Base-by-base conservation (phyloP, 345 rosid genomes). In the Ceriops zippeliana region DNA sequence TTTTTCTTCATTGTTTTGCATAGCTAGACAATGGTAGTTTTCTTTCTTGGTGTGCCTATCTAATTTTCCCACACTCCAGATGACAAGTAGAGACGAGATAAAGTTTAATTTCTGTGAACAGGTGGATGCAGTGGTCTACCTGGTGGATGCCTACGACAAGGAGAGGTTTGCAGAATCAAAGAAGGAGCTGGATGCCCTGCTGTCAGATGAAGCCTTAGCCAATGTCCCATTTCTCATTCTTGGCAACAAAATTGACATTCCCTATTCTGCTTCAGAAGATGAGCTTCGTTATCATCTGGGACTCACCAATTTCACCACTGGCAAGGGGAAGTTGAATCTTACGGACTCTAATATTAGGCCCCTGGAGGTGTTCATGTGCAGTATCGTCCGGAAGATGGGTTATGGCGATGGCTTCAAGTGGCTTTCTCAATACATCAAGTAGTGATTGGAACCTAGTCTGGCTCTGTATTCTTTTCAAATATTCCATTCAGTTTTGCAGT, bases 391-490 rank as follows among this genome's bases (percentile, higher is more conserved):
- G 51, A 86, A 82, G 79, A 86, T 86, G 87, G 90, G 87, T 26
- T 86, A 86, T 30, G 87, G 90, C 0, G 87, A 86, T n/a, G 87
- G 90, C 67, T 86, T 86, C 84, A 80, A 80, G 79, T 82, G 90
- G 87, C 73, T 83, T 57, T 86, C 87, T 28, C 90, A 86, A 27
- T 82, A 86, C 67, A 83, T 86, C 83, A 86, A 86, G 63, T 86
- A 86, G 84, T 70, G 70, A 16, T n/a, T 20, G 20, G 47, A 31
- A 54, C 4, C 20, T 28, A 30, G 27, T 31, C 5, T 56, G 66
- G 63, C 73, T 21, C 53, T 63, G 73, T 64, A 35, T 69, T 72
- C 63, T 63, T 68, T 64, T 30, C 49, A 27, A 63, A 42, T 49
- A 34, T 58, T 42, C 42, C 38, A 13, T 30, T 56, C 21, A 13